A percentile compares a stretch with the other conserved stretches of the same genome.
These are phyloP conservation scores for Toxoplasma gondii DNA, from an alignment of 169 alveolate species.

Conservation along the genomic window DNA sequence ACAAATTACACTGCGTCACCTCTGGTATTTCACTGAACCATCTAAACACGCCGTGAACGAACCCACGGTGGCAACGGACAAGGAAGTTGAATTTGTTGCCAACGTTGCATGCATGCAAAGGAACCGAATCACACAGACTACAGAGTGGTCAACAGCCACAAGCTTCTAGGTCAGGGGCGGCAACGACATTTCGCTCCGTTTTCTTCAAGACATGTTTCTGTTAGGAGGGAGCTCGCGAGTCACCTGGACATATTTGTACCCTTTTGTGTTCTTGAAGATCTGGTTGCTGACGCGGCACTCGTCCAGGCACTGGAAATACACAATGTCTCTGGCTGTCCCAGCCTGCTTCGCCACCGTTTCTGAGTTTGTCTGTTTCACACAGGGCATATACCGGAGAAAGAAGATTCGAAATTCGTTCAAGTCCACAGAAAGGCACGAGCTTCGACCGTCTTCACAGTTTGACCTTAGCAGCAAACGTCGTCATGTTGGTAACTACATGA, in stretches of 20 bases:
- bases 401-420: not conserved
- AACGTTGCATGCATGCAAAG: not conserved
- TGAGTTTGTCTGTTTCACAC: conserved; percentile 34
- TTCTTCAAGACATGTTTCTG: not conserved
- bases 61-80: not conserved
- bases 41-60: no score
- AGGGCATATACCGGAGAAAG: not conserved
- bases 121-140: not conserved
- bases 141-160: not conserved
- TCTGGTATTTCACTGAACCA: no score
- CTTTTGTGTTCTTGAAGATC: conserved; percentile 5
- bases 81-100: not conserved
- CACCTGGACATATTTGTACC: conserved; percentile 50
- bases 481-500: no score
- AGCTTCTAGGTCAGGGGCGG: not conserved
- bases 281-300: conserved; percentile 53
- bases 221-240: conserved; percentile 15
- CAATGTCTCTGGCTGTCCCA: conserved; percentile 54
- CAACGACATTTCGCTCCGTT: not conserved
- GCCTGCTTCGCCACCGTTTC: conserved; percentile 38
- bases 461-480: no score
- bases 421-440: not conserved
- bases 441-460: not conserved
- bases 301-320: conserved; percentile 56
- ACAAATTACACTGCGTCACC: no score